Base-by-base conservation (phyloP, 179 eudicot species). In the Spergularia azorica region DNA sequence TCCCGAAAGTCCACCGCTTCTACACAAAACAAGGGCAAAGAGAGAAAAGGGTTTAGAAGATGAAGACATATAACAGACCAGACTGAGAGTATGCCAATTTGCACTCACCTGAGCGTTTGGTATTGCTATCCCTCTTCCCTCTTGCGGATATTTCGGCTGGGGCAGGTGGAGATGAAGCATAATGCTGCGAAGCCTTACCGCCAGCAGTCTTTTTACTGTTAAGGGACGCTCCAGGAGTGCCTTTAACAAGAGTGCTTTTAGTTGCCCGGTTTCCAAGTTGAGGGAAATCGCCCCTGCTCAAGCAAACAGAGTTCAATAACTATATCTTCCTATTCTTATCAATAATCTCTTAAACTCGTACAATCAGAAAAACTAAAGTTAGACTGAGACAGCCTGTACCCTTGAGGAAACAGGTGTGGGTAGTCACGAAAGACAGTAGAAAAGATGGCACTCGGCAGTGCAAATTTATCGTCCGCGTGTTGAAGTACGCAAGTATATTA, bases 1-100 rank as follows among this genome's bases (percentile, higher is more conserved):
- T 90, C 89, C 81, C 91, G 89, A 86, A 96, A 96, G 80, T 91
- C 99, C 89, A 87, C 82, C 39, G 99, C 99, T 81, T 96, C 99
- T 96, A 86, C 80, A 87, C 75, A 43, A 66, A 20, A 7, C 48
- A 67, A 39, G 61, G 9, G 1, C 18, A 41, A 16, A 41, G 38
- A 13, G 11, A 48, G 64, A 69, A 58, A 61, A 52, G 50, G n/a
- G 57, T 21, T 70, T 12, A 58, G 32, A 54, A 65, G 18, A 64
- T 4, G 36, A 10, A 17, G 48, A 63, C 4, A 48, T 50, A 17
- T 74, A 17, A 51, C 17, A 2, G 71, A 32, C 32, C 13, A 56
- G 59, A 21, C 16, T n/a, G 18, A 48, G 18, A 59, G 52, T 26
- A 50, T 16, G 41, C 8, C 20, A 26, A 5, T 59, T 15, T 76